These are phyloP conservation scores for Ashbya aceris DNA, from an alignment of 1,139 yeast species.

Conservation along the genomic window DNA sequence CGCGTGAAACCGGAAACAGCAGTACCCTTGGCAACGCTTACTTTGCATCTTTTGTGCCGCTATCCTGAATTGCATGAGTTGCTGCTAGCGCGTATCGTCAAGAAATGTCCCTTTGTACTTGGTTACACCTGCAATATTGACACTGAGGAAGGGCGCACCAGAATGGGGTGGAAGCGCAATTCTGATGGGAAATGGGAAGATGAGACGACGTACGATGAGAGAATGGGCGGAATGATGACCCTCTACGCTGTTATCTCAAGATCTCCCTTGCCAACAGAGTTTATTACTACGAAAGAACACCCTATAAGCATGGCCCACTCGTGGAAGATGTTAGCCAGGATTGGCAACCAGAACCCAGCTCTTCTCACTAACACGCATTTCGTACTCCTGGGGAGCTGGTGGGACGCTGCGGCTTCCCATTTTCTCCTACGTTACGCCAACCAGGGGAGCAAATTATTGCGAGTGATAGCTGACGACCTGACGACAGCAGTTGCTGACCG, in stretches of 20 bases:
- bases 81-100: slow-evolving; percentile 71
- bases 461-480: slow-evolving; percentile 40
- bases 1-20: slow-evolving; percentile 73
- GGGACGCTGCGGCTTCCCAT: slow-evolving; percentile 71
- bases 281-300: slow-evolving; percentile 32
- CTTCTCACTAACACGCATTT: slow-evolving; percentile 61
- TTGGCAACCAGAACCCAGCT: slow-evolving; percentile 45
- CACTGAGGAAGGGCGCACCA: slow-evolving; percentile 70
- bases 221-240: slow-evolving; percentile 78
- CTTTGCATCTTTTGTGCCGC: slow-evolving; percentile 43
- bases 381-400: slow-evolving; percentile 71
- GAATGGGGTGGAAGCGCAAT: slow-evolving; percentile 81
- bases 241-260: slow-evolving; percentile 70
- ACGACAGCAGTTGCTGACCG: slow-evolving; percentile 40
- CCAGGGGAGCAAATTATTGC: slow-evolving; percentile 61
- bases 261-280: slow-evolving; percentile 22
- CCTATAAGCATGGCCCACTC: slow-evolving; percentile 44
- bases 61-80: slow-evolving; percentile 62
- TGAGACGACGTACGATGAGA: slow-evolving; percentile 64
- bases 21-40: slow-evolving; percentile 63
- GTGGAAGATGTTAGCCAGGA: slow-evolving; percentile 70
- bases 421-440: slow-evolving; percentile 50
- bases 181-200: slow-evolving; percentile 68
- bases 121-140: slow-evolving; percentile 70
- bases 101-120: slow-evolving; percentile 81